phyloP scores from a whole-genome alignment of 1,284 basidiomycete species.

The Ustilago shanxiensis region DNA sequence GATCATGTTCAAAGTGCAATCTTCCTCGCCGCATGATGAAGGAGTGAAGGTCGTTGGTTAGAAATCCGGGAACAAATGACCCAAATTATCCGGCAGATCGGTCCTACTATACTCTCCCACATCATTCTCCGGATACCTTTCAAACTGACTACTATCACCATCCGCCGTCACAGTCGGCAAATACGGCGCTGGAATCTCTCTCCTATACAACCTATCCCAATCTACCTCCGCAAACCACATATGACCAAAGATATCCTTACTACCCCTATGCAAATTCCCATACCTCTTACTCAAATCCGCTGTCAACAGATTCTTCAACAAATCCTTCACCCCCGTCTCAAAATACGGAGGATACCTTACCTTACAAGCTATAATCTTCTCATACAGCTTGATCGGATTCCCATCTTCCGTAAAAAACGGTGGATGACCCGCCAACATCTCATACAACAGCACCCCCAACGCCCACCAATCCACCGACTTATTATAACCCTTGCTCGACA shows the following conservation, averaged over 20 bases:
- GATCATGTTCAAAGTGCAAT: no score
- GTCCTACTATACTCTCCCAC: slow-evolving; percentile 60
- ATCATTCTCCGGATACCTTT: slow-evolving; percentile 67
- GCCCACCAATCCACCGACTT: slow-evolving; percentile 99
- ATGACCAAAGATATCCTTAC: slow-evolving; percentile 93
- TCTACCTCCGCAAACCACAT: slow-evolving; percentile 98
- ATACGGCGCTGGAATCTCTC: slow-evolving; percentile 97
- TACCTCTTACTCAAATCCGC: slow-evolving; percentile 89
- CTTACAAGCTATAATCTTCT: slow-evolving; percentile 89
- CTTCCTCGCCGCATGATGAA: no score
- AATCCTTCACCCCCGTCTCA: slow-evolving; percentile 82
- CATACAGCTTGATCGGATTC: slow-evolving; percentile 83
- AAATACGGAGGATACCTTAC: slow-evolving; percentile 92
- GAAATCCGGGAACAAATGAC: slow-evolving; percentile 66
- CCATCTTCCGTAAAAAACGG: slow-evolving; percentile 73
- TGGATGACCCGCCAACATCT: slow-evolving; percentile 73
- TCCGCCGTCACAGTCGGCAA: slow-evolving; percentile 75
- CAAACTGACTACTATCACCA: slow-evolving; percentile 70
- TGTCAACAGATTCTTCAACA: slow-evolving; percentile 91
- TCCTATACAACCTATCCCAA: slow-evolving; percentile 84
- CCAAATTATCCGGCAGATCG: slow-evolving; percentile 61
- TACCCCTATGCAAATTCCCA: slow-evolving; percentile 92
- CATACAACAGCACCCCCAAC: slow-evolving; percentile 84
- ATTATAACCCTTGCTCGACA: slow-evolving; percentile 92
- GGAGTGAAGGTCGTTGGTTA: no score